Percentiles rank a stretch among this genome's conserved stretches.
Evolutionary conservation across 345 rosid genomes (phyloP).

Genomic region (Eucalyptus globulus): DNA sequence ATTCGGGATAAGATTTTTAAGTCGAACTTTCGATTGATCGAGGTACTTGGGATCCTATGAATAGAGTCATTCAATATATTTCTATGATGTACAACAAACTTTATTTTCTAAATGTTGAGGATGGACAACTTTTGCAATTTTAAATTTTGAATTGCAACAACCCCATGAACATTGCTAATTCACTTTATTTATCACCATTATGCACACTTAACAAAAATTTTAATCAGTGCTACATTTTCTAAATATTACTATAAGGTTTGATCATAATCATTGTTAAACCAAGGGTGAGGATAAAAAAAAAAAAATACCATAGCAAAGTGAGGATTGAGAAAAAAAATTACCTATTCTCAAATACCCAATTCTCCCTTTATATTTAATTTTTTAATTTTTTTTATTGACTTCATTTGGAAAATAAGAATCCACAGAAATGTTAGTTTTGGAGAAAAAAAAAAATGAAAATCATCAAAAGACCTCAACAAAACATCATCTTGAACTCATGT

Average conservation of each 20-base stretch:
- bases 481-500: background rate
- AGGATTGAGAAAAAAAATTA: background rate
- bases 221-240: background rate
- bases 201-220: background rate
- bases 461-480: background rate
- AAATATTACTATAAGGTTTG: background rate
- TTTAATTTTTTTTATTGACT: background rate
- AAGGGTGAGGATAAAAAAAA: background rate
- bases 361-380: background rate
- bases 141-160: background rate
- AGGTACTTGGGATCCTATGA: background rate
- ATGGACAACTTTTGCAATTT: background rate
- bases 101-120: background rate
- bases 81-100: background rate
- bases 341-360: background rate
- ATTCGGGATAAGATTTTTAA: background rate
- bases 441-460: background rate
- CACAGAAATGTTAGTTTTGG: background rate
- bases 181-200: background rate
- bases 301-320: background rate
- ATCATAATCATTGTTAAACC: background rate
- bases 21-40: background rate
- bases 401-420: background rate
- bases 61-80: background rate
- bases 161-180: background rate